Percentiles rank a stretch among this genome's conserved stretches.
phyloP scores from a whole-genome alignment of 306 rosid genomes.

The Vigna reflexopilosa region DNA sequence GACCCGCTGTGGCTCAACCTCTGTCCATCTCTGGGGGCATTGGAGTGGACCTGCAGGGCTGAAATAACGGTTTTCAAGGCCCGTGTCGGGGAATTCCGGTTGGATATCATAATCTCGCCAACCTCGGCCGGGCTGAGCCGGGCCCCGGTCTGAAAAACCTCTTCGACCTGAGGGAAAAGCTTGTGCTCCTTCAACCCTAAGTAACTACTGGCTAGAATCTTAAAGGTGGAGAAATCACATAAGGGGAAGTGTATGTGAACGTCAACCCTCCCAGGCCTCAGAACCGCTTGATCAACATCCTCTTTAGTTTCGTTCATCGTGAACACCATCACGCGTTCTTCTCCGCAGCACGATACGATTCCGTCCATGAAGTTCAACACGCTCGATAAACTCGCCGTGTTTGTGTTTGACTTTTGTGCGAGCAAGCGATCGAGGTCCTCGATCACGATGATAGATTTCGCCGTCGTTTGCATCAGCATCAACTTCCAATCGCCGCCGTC shows the following conservation, averaged over 20 bases:
- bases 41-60: slow-evolving; percentile 77
- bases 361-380: slow-evolving; percentile 93
- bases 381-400: slow-evolving; percentile 58
- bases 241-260: slow-evolving; percentile 82
- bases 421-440: slow-evolving; percentile 81
- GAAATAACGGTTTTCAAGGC: slow-evolving; percentile 83
- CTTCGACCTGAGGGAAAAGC: slow-evolving; percentile 85
- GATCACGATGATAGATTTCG: slow-evolving; percentile 74
- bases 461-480: slow-evolving; percentile 66
- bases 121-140: slow-evolving; percentile 82
- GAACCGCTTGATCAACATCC: slow-evolving; percentile 62
- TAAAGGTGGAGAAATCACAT: slow-evolving; percentile 87
- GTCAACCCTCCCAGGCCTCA: slow-evolving; percentile 86
- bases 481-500: slow-evolving; percentile 68
- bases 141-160: slow-evolving; percentile 71
- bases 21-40: slow-evolving; percentile 41
- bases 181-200: slow-evolving; percentile 93
- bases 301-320: slow-evolving; percentile 71
- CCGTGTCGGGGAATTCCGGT: slow-evolving; percentile 83
- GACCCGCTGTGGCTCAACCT: slow-evolving; percentile 56
- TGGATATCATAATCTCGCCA: slow-evolving; percentile 88
- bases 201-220: slow-evolving; percentile 67
- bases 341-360: slow-evolving; percentile 70
- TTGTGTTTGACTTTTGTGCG: slow-evolving; percentile 42
- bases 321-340: slow-evolving; percentile 87